phyloP scores from a whole-genome alignment of 352 stramenopile genomes.

The Halophytophthora polymorphica region DNA sequence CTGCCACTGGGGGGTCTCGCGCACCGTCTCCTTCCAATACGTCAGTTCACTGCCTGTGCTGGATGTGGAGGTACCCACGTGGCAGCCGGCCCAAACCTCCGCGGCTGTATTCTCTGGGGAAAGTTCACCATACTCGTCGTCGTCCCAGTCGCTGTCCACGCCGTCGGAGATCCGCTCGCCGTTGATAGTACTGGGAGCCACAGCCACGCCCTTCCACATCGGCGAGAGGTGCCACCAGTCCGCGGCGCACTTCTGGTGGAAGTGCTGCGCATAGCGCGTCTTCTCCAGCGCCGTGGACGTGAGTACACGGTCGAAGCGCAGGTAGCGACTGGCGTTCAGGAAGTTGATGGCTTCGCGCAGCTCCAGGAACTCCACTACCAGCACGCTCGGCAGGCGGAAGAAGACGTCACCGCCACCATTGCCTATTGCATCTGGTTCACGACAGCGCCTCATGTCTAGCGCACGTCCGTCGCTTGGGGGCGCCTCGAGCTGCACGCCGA shows the following conservation, averaged over 20 bases:
- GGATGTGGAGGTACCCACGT: constrained; percentile 23
- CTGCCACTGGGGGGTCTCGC: constrained; percentile 43
- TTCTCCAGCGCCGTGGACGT: constrained; percentile 41
- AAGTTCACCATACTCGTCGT: constrained; percentile 24
- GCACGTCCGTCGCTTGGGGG: too few relatives aligned
- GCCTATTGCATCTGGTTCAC: neutral
- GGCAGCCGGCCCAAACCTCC: constrained; percentile 41
- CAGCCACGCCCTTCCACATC: constrained; percentile 23
- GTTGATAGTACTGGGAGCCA: constrained; percentile 1
- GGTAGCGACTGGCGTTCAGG: constrained; percentile 37
- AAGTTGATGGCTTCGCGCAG: constrained; percentile 43
- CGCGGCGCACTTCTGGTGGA: constrained; percentile 47
- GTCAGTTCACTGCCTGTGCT: constrained; percentile 19
- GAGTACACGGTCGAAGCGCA: constrained; percentile 40
- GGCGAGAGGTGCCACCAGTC: constrained; percentile 56
- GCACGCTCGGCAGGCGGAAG: constrained; percentile 33
- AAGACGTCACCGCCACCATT: constrained; percentile 13
- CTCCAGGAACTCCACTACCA: constrained; percentile 49
- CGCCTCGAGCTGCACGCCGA: too few relatives aligned
- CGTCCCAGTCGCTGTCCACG: constrained; percentile 45
- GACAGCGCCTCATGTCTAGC: neutral
- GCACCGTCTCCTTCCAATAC: constrained; percentile 37
- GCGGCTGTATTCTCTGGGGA: neutral
- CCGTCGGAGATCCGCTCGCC: constrained; percentile 27
- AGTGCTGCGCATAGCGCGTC: constrained; percentile 47